Evolutionary conservation across 2,329 filamentous ascomycete genomes (phyloP).

Genomic region (Myriosclerotinia duriaeana): DNA sequence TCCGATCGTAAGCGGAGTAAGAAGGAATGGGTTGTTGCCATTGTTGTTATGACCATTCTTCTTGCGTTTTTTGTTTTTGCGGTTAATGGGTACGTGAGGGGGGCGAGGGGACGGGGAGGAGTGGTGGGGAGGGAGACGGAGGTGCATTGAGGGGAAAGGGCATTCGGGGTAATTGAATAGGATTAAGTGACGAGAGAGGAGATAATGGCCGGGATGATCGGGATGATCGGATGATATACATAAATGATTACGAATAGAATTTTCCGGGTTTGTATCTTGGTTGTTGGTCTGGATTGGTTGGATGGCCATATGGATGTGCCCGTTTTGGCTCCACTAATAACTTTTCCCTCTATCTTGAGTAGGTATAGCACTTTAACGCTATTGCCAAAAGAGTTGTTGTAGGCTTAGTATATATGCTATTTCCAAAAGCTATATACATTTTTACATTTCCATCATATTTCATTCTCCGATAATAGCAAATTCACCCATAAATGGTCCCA

Average conservation of each 20-base stretch:
- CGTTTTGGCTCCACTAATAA: background rate
- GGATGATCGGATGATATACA: background rate
- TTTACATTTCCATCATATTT: background rate
- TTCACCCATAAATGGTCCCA: background rate
- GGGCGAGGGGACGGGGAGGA: background rate
- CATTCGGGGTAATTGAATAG: background rate
- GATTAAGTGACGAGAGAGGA: background rate
- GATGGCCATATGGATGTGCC: background rate
- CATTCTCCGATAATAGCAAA: background rate
- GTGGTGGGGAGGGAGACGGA: background rate
- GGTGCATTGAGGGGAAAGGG: too few relatives aligned
- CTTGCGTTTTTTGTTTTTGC: background rate
- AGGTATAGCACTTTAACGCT: background rate
- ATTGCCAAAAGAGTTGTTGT: too few relatives aligned
- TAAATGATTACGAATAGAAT: background rate
- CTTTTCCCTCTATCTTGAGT: background rate
- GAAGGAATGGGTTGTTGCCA: background rate
- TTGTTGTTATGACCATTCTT: slow-evolving; percentile 2
- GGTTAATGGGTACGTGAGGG: background rate
- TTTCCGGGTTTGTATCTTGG: background rate
- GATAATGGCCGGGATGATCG: background rate
- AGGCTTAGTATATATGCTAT: too few relatives aligned
- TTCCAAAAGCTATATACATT: too few relatives aligned
- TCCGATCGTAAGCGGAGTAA: background rate
- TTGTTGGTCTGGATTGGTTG: too few relatives aligned